These are phyloP conservation scores for Puccinia coronata DNA, from an alignment of 1,284 basidiomycete genomes.

Conservation along the genomic window DNA sequence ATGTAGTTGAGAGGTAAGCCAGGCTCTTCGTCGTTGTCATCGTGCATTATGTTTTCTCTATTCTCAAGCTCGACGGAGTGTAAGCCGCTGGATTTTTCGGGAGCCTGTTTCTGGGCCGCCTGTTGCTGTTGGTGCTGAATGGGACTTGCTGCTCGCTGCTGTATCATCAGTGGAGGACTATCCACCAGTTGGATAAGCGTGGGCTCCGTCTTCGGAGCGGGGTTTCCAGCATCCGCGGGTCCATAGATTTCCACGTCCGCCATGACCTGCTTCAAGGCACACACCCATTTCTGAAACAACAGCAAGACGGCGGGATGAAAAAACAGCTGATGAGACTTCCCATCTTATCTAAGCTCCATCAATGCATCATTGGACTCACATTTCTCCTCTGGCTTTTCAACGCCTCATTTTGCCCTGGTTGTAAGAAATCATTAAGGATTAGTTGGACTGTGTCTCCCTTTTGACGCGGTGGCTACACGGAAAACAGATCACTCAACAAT, in stretches of 20 bases:
- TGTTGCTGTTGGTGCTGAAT: neutral
- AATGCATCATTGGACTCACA: neutral
- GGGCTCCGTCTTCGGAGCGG: conserved; percentile 10
- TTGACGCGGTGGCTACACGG: too few species aligned
- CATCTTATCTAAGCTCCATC: neutral
- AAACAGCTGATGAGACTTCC: neutral
- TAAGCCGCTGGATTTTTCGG: neutral
- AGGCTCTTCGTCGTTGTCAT: conserved; percentile 10
- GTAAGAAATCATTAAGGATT: neutral
- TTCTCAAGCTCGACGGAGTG: conserved; percentile 1
- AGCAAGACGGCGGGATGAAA: neutral
- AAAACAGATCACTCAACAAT: conserved; percentile 62
- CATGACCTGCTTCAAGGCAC: conserved; percentile 47
- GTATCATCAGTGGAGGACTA: neutral
- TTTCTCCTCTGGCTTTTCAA: conserved; percentile 63
- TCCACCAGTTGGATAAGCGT: conserved; percentile 38
- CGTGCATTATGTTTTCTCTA: conserved; percentile 6
- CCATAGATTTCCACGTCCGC: conserved; percentile 40
- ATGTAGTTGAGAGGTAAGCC: conserved; percentile 22
- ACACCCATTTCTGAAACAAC: conserved; percentile 43
- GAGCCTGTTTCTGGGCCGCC: neutral
- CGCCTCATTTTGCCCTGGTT: conserved; percentile 68
- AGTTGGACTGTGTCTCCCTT: neutral
- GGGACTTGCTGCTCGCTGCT: neutral
- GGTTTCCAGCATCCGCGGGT: conserved; percentile 35